These are phyloP conservation scores for Mycena galopus DNA, from an alignment of 768 basidiomycete species.

Conservation along the genomic window DNA sequence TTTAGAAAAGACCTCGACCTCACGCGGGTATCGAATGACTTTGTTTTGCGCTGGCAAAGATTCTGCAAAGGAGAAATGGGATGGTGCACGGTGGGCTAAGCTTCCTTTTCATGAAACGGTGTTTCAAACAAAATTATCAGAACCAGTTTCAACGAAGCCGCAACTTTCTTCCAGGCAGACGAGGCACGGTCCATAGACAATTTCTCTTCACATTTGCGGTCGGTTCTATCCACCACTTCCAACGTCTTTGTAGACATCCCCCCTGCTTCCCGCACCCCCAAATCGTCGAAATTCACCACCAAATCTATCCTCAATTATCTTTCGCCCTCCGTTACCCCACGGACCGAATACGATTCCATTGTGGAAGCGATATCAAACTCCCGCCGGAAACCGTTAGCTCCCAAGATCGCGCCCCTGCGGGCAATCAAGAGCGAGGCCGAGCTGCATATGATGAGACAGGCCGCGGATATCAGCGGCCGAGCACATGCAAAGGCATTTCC, in stretches of 20 bases:
- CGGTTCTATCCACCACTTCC: conserved; percentile 61
- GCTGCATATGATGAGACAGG: conserved; percentile 81
- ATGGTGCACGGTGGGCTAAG: conserved; percentile 75
- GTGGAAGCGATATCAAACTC: conserved; percentile 65
- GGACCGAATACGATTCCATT: conserved; percentile 66
- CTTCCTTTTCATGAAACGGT: background rate
- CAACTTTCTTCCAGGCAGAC: conserved; percentile 82
- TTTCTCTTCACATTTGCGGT: conserved; percentile 71
- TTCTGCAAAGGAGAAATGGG: conserved; percentile 88
- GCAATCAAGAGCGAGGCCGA: conserved; percentile 86
- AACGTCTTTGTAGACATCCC: conserved; percentile 68
- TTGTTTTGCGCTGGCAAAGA: conserved; percentile 87
- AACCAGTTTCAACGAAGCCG: conserved; percentile 76
- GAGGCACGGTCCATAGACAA: conserved; percentile 69
- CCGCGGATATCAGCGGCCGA: conserved; percentile 88
- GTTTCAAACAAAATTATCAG: conserved; percentile 46
- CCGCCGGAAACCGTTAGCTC: conserved; percentile 66
- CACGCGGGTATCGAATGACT: conserved; percentile 88
- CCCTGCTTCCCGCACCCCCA: conserved; percentile 31
- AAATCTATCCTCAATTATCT: conserved; percentile 72
- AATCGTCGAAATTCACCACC: conserved; percentile 56
- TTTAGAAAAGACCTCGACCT: conserved; percentile 76
- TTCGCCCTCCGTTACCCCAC: conserved; percentile 44
- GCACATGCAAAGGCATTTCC: conserved; percentile 78
- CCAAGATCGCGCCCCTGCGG: conserved; percentile 78